These are phyloP conservation scores for Aspergillus texensis DNA, from an alignment of 2,329 filamentous ascomycete species.

Conservation along the genomic window DNA sequence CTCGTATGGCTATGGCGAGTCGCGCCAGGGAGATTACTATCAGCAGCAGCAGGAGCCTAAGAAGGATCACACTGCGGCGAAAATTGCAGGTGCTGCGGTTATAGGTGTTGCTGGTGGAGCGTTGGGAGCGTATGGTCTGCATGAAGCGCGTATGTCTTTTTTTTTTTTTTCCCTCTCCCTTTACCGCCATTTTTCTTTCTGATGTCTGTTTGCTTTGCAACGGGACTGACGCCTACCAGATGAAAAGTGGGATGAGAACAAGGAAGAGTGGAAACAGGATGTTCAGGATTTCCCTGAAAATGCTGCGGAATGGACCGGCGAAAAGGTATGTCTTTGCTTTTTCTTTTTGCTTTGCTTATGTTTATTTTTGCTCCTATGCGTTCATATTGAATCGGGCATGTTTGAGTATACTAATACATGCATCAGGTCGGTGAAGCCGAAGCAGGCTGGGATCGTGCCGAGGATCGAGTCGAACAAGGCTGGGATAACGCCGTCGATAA, in stretches of 20 bases:
- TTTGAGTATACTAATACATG: not conserved
- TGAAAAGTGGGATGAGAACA: constrained; percentile 37
- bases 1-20: constrained; percentile 6
- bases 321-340: constrained; percentile 32
- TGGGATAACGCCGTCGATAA: constrained; percentile 33
- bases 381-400: not conserved
- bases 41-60: constrained; percentile 16
- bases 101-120: constrained; percentile 49
- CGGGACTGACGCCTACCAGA: constrained; percentile 23
- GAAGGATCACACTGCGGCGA: constrained; percentile 36
- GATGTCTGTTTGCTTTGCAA: not conserved
- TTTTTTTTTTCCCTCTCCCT: constrained; percentile 1
- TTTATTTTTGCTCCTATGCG: not conserved
- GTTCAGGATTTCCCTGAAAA: constrained; percentile 48
- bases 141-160: constrained; percentile 42
- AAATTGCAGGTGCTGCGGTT: constrained; percentile 44
- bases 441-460: constrained; percentile 34
- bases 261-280: constrained; percentile 34
- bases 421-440: constrained; percentile 42
- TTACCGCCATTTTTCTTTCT: constrained; percentile 2
- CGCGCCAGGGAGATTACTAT: constrained; percentile 9
- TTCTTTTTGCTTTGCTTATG: not conserved
- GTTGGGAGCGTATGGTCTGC: constrained; percentile 49
- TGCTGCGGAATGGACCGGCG: constrained; percentile 47
- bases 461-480: constrained; percentile 29